Conservation (phyloP, 1,284 basidiomycete species). For the Ganoderma resinaceum region DNA sequence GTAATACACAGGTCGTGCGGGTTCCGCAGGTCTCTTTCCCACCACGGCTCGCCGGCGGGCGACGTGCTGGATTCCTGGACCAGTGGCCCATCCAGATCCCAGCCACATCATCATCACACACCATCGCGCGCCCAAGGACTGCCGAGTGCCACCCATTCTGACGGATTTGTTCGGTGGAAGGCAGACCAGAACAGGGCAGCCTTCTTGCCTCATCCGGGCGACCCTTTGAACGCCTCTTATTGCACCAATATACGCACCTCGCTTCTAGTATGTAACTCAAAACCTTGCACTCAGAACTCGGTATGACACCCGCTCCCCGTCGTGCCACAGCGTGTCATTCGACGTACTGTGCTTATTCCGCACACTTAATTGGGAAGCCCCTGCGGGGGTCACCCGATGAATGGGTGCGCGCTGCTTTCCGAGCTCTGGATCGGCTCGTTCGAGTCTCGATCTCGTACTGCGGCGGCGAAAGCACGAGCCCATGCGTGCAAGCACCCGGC, state of each 20-base stretch:
- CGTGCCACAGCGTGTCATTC: background rate
- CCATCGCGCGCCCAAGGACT: background rate
- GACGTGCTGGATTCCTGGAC: background rate
- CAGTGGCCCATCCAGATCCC: background rate
- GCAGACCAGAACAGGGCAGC: background rate
- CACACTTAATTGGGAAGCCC: background rate
- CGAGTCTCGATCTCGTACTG: background rate
- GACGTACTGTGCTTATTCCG: background rate
- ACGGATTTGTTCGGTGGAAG: background rate
- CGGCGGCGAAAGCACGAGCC: background rate
- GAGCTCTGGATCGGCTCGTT: conserved; percentile 1
- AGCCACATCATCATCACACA: background rate
- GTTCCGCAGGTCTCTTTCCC: background rate
- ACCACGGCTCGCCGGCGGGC: background rate
- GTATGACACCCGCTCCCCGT: background rate
- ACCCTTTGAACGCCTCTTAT: background rate
- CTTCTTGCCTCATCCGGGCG: background rate
- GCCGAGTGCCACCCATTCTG: conserved; percentile 3
- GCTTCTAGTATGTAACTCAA: conserved; percentile 2
- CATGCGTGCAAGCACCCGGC: background rate
- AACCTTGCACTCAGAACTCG: conserved; percentile 4
- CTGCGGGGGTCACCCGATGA: background rate
- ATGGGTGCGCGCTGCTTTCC: background rate
- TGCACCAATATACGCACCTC: too few species aligned
- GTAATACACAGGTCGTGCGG: background rate